Percentiles rank a stretch among this genome's conserved stretches.
These are phyloP conservation scores for Zarea fungicola DNA, from an alignment of 2,329 filamentous ascomycete species.

Conservation along the genomic window DNA sequence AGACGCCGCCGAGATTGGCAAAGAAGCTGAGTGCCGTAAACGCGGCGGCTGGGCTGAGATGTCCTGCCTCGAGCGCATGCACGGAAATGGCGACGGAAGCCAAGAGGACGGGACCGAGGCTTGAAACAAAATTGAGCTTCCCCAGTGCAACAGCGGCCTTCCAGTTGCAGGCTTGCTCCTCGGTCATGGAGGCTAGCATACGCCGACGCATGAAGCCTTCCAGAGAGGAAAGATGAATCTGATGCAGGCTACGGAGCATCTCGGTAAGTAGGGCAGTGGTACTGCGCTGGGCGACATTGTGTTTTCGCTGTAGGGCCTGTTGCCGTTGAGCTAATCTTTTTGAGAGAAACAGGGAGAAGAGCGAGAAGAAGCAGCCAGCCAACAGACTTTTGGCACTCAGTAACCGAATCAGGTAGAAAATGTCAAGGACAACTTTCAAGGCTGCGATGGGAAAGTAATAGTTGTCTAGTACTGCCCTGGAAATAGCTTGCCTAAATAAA, in stretches of 20 bases:
- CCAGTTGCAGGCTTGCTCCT: constrained; percentile 4
- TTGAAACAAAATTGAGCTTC: constrained; percentile 3
- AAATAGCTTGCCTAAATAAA: neutral
- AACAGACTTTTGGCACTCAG: neutral
- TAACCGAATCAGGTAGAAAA: neutral
- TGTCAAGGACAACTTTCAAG: neutral
- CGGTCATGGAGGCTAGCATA: neutral
- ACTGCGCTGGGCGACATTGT: neutral
- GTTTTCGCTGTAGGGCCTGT: neutral
- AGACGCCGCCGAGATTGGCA: constrained; percentile 5
- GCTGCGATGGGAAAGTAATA: neutral
- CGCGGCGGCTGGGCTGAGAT: constrained; percentile 7
- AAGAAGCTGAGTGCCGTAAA: constrained; percentile 12
- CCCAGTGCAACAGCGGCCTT: neutral
- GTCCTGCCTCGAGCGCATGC: constrained; percentile 3
- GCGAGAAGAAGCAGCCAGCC: neutral
- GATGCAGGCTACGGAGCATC: constrained; percentile 2
- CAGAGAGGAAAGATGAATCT: constrained; percentile 12
- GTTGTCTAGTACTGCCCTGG: neutral
- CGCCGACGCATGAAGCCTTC: constrained; percentile 5
- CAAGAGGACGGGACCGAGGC: constrained; percentile 9
- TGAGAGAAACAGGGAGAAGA: neutral
- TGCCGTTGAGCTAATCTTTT: neutral
- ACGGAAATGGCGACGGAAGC: constrained; percentile 11
- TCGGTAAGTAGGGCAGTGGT: neutral